Base-by-base conservation (phyloP, 805 yeast genomes). In the Candida nitratophila region DNA sequence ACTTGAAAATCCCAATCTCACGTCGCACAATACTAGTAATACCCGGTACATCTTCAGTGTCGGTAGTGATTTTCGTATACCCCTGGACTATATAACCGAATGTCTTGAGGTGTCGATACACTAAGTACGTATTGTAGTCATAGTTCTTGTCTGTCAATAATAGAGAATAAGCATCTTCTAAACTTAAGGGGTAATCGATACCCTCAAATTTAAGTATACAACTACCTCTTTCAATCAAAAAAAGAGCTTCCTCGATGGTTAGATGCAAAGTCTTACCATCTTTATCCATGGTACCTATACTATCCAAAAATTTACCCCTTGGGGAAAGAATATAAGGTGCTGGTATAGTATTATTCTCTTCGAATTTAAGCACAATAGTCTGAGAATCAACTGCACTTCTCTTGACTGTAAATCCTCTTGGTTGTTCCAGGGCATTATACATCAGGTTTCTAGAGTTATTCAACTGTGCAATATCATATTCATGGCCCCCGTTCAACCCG, bases 221-320 rank as follows among this genome's bases (percentile, higher is more conserved):
- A 3, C 81, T 71, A 2, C 97, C 97, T 56, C 98, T 68, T 58
- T 90, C 96, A 2, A 82, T 76, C 44, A 90, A 64, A 59, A 89
- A 90, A 1, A 88, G 65, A 8, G 81, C 73, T 53, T 90, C 98
- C 46, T 86, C 79, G 16, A 77, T 75, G 20, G 63, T 66, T 32
- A 90, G 65, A 70, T 75, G 73, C 41, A 78, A 64, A 16, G 67
- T 61, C 4, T 70, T 63, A 2, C 76, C 77, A 2, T 66, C 54
- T 15, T 63, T 60, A 46, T 76, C 81, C 1, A 78, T 71, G 32
- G 56, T 61, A 0, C 98, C 98, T 66, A 86, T 73, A 27, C 85
- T 81, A 47, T 78, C 79, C 52, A 87, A 73, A 54, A 77, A 86
- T 33, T 80, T 79, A 0, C 97, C 97, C 47, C 72, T 76, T 0